These are phyloP conservation scores for Aspergillus ochraceus DNA, from an alignment of 2,329 filamentous ascomycete genomes.

Conservation along the genomic window DNA sequence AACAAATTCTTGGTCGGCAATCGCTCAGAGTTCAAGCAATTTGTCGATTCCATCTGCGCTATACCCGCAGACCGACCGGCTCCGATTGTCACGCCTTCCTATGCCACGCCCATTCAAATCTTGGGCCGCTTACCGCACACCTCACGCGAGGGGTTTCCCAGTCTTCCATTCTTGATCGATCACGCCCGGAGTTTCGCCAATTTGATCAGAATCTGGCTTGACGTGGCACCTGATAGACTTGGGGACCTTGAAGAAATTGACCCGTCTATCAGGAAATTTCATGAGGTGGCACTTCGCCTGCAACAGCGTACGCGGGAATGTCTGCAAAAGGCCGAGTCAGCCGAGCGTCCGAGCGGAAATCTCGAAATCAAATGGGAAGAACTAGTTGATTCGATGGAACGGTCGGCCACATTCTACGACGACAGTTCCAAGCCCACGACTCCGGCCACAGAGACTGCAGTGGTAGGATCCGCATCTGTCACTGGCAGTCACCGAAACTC, in stretches of 20 bases:
- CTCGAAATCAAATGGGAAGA: conserved; percentile 52
- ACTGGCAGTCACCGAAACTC: conserved; percentile 41
- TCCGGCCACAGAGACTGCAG: conserved; percentile 34
- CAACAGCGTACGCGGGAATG: conserved; percentile 48
- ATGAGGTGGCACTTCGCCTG: conserved; percentile 44
- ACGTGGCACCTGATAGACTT: conserved; percentile 41
- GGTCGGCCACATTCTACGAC: conserved; percentile 42
- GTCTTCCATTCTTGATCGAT: conserved; percentile 89
- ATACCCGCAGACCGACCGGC: conserved; percentile 71
- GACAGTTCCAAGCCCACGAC: conserved; percentile 41
- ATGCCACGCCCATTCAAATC: conserved; percentile 90
- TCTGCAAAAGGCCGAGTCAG: conserved; percentile 48
- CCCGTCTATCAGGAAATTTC: conserved; percentile 41
- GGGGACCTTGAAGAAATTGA: conserved; percentile 41
- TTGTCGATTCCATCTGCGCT: conserved; percentile 81
- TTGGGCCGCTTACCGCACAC: conserved; percentile 76
- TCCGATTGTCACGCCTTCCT: conserved; percentile 72
- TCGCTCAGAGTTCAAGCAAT: conserved; percentile 78
- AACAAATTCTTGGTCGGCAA: conserved; percentile 79
- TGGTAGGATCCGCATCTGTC: conserved; percentile 29
- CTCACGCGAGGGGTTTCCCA: conserved; percentile 88
- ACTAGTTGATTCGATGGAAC: conserved; percentile 50
- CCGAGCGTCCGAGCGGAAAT: conserved; percentile 47
- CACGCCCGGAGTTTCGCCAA: conserved; percentile 81
- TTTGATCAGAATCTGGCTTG: conserved; percentile 64